Evolutionary conservation across 2,329 filamentous ascomycete species (phyloP).

Genomic region (Madurella mycetomatis): DNA sequence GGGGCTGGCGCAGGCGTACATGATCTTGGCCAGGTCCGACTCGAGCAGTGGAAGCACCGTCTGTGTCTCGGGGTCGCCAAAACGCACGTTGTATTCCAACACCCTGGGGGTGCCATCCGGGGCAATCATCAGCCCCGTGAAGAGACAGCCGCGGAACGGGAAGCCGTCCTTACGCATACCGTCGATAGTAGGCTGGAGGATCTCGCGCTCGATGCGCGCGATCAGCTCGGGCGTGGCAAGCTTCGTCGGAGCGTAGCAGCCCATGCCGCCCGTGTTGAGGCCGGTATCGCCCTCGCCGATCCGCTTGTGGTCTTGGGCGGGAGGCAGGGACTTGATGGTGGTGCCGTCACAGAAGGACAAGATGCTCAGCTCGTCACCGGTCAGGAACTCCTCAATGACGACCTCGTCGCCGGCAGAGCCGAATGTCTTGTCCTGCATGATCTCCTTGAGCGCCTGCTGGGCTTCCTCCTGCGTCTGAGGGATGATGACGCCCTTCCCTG

Average conservation of each 20-base stretch:
- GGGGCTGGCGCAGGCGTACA: slow-evolving; percentile 77
- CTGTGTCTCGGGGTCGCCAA: slow-evolving; percentile 89
- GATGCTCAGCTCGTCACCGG: slow-evolving; percentile 88
- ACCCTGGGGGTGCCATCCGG: slow-evolving; percentile 67
- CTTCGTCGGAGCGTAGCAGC: slow-evolving; percentile 88
- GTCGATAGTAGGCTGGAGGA: slow-evolving; percentile 84
- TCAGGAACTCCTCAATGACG: slow-evolving; percentile 90
- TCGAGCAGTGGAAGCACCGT: slow-evolving; percentile 78
- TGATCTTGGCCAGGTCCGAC: slow-evolving; percentile 81
- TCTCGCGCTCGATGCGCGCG: slow-evolving; percentile 70
- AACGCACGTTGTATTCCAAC: slow-evolving; percentile 89
- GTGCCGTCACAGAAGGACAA: slow-evolving; percentile 89
- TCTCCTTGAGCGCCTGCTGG: slow-evolving; percentile 72
- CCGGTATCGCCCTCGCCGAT: slow-evolving; percentile 86
- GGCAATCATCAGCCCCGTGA: slow-evolving; percentile 93
- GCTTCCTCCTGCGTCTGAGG: slow-evolving; percentile 79
- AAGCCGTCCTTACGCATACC: slow-evolving; percentile 80
- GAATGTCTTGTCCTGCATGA: slow-evolving; percentile 87
- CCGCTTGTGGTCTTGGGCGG: slow-evolving; percentile 95
- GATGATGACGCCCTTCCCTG: slow-evolving; percentile 93
- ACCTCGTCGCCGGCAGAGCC: slow-evolving; percentile 83
- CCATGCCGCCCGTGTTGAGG: slow-evolving; percentile 96
- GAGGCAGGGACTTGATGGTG: slow-evolving; percentile 75
- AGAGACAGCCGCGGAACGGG: slow-evolving; percentile 70
- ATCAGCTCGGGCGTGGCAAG: slow-evolving; percentile 72